A percentile compares a stretch with the other conserved stretches of the same genome.
phyloP scores from a whole-genome alignment of 1,139 yeast genomes.

The Hansenula lynferdii region DNA sequence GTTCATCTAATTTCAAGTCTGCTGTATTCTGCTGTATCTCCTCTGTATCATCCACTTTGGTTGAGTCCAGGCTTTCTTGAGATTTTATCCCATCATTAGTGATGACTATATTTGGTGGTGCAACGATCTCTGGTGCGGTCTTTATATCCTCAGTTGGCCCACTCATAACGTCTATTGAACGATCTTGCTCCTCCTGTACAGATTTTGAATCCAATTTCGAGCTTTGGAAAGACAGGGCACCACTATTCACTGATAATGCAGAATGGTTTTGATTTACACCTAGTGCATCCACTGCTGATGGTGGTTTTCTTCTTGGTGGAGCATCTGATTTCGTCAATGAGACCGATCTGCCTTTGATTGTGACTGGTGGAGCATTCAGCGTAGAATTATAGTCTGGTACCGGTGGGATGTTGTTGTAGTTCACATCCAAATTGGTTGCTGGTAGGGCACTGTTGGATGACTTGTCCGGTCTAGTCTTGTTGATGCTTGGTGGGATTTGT shows the following conservation, averaged over 20 bases:
- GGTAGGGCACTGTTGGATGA: conserved; percentile 4
- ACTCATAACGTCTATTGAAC: not conserved
- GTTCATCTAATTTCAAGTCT: not conserved
- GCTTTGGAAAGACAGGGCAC: not conserved
- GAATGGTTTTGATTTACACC: not conserved
- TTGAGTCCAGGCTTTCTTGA: not conserved
- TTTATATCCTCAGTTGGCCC: not conserved
- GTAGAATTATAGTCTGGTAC: conserved; percentile 21
- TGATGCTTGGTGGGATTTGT: not conserved
- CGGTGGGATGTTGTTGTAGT: conserved; percentile 16
- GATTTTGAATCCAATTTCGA: not conserved
- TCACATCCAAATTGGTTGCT: conserved; percentile 9
- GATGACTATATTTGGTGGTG: not conserved
- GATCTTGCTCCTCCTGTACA: not conserved
- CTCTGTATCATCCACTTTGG: not conserved
- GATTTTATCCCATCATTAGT: not conserved
- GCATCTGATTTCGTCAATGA: conserved; percentile 13
- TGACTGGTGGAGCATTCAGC: conserved; percentile 20
- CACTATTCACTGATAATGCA: not conserved
- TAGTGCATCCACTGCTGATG: conserved; percentile 2
- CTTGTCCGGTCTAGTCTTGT: not conserved
- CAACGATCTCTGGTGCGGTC: not conserved
- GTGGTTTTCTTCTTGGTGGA: conserved; percentile 21
- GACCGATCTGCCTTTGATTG: conserved; percentile 20
- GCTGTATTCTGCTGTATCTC: not conserved